Percentiles rank a stretch among this genome's conserved stretches.
These are phyloP conservation scores for Acanthamoeba royreba DNA, from an alignment of 208 protist species.

Conservation along the genomic window DNA sequence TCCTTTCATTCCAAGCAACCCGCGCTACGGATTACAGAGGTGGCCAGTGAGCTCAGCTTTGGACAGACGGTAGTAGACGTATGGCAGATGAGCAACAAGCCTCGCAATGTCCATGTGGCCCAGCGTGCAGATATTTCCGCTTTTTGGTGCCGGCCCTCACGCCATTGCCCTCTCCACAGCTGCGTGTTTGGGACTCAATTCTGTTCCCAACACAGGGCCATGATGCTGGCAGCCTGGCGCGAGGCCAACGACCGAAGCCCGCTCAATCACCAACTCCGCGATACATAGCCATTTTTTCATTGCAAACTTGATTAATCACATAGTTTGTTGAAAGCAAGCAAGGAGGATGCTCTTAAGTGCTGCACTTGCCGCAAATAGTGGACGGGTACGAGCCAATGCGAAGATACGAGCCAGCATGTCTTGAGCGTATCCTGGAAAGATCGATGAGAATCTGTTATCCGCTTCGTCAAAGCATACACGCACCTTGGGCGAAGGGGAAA, in stretches of 20 bases:
- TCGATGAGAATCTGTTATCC: background rate
- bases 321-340: background rate
- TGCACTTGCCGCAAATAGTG: background rate
- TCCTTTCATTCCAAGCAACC: background rate
- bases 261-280: background rate
- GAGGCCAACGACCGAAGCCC: background rate
- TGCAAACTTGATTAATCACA: no score
- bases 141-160: background rate
- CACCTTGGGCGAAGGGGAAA: background rate
- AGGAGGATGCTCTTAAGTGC: background rate
- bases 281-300: no score
- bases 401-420: background rate
- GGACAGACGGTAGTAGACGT: constrained; percentile 42
- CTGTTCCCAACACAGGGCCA: background rate
- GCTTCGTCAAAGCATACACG: background rate
- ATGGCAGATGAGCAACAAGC: background rate
- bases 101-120: constrained; percentile 17
- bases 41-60: constrained; percentile 8
- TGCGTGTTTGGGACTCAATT: background rate
- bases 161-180: background rate
- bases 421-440: background rate
- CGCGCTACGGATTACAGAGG: background rate
- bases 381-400: background rate
- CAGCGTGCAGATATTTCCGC: background rate
- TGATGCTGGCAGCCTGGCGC: background rate